Base-by-base conservation (phyloP, 2,329 filamentous ascomycete species). In the Elsinoe arachidis region DNA sequence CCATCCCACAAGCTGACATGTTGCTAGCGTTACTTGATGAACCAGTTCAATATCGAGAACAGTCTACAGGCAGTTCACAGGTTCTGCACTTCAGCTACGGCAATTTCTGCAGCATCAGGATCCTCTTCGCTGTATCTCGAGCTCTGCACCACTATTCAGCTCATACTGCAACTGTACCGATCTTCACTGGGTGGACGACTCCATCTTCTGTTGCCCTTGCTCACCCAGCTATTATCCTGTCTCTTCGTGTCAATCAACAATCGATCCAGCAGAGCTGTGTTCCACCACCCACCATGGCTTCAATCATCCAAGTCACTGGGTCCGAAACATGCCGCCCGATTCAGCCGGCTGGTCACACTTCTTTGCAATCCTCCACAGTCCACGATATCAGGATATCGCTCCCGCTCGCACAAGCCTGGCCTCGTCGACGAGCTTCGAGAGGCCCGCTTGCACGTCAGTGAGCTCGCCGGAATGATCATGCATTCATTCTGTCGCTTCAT, bases 291-390 rank as follows among this genome's bases (percentile, higher is more conserved):
- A 5, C n/a, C 64, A 49, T 71, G 71, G 72, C 60, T 73, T 6
- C 52, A 63, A 1, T 46, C 59, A 10, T 56, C 35, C 9, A 19
- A 54, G 37, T 61, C 62, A 5, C 70, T 76, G 26, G 67, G 69
- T 9, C 63, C 71, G 14, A 69, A 72, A 15, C 78, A 79, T 58
- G 78, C 77, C 2, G 68, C 72, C 1, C 72, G 76, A 39, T 81
- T 78, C 62, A 74, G 79, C 1, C 77, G 80, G 9, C 69, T 85
- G 7, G 73, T 85, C 19, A 78, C 78, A n/a, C 77, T 80, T 0
- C 76, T 85, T 53, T 83, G 80, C 70, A 80, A 82, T 55, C 83
- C 83, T 0, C 81, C 82, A 0, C 76, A 80, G 46, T 80, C 79
- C 0, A 76, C 79, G 1, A 77, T 82, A 3, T 71, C 76, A 12